Evolutionary conservation across 192 early-diverging fungal genomes (phyloP).

Genomic region (Backusella circina): DNA sequence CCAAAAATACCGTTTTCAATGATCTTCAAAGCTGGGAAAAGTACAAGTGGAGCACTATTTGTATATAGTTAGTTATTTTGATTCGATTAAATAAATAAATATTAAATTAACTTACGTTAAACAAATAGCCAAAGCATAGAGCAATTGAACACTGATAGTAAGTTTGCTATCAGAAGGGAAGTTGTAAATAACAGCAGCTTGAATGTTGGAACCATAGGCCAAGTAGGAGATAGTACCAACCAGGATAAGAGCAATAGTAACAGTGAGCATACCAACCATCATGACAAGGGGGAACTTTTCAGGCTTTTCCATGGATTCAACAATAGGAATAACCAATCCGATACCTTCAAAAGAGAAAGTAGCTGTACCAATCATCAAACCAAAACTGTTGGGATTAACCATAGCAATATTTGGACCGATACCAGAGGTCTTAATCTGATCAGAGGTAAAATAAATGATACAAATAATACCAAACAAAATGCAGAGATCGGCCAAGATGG

Average conservation of each 20-base stretch:
- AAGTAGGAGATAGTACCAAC: slow-evolving; percentile 78
- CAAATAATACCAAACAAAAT: slow-evolving; percentile 71
- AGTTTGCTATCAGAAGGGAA: slow-evolving; percentile 59
- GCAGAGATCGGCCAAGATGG: slow-evolving; percentile 70
- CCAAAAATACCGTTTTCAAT: slow-evolving; percentile 73
- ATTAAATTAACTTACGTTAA: slow-evolving; percentile 45
- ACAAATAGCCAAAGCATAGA: slow-evolving; percentile 86
- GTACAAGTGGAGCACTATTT: slow-evolving; percentile 63
- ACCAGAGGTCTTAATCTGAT: slow-evolving; percentile 37
- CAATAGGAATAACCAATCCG: slow-evolving; percentile 58
- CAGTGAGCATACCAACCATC: slow-evolving; percentile 58
- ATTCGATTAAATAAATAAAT: background rate
- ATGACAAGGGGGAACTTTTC: slow-evolving; percentile 74
- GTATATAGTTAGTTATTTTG: background rate
- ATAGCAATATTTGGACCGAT: slow-evolving; percentile 50
- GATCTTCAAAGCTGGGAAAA: slow-evolving; percentile 86
- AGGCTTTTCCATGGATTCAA: slow-evolving; percentile 80
- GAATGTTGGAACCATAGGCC: slow-evolving; percentile 72
- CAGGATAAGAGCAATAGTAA: slow-evolving; percentile 60
- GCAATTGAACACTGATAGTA: slow-evolving; percentile 64
- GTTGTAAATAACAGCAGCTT: slow-evolving; percentile 79
- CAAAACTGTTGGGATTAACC: slow-evolving; percentile 61
- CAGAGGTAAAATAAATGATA: slow-evolving; percentile 57
- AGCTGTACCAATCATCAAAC: slow-evolving; percentile 69
- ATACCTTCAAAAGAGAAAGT: slow-evolving; percentile 49